Base-by-base conservation (phyloP, 208 protist species). In the Acanthamoeba healyi region DNA sequence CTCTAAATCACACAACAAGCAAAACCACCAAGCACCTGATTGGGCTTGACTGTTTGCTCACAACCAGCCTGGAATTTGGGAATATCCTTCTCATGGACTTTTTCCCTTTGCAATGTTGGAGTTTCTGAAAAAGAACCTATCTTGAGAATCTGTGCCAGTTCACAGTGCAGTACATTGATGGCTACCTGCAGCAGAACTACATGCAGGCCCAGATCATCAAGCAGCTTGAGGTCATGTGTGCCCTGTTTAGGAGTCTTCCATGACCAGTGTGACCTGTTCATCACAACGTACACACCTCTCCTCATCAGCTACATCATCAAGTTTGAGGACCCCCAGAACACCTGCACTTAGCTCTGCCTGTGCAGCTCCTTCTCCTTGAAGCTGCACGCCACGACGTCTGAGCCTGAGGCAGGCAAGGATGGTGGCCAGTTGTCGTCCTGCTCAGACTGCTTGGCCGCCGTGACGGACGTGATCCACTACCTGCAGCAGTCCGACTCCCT, bases 231-330 rank as follows among this genome's bases (percentile, higher is more conserved):
- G 17, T 61, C 7, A 22, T 92, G 26, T 92, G 87, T 40, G 36
- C 24, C 14, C 42, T 92, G 5, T 10, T 58, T 58, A 36, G n/a
- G 12, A 0, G 14, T 15, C 42, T 77, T 79, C 61, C 24, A 14
- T n/a, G 40, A 29, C 36, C 29, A 92, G 5, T 92, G 87, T 29
- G 26, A 61, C 38, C 12, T 14, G 4, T 79, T 92, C 87, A 32
- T 92, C 1, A 38, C 74, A 24, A 9, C 38, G 14, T 70, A 92
- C 34, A 32, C n/a, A 7, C 87, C 87, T 1, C 3, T 54, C 61
- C 5, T 92, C 19, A 92, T 92, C 54, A 32, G 12, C 87, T 92
- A 92, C 87, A 77, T 92, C 0, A 29, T 92, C 42, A 72, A 92
- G 61, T 34, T 9, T 32, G 87, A 92, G 40, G 38, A 56, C 61